Evolutionary conservation across 148 eudicot genomes (phyloP), one percentile per base, ranked within the genome.

Genomic region (Amaranthus hypochondriacus): DNA sequence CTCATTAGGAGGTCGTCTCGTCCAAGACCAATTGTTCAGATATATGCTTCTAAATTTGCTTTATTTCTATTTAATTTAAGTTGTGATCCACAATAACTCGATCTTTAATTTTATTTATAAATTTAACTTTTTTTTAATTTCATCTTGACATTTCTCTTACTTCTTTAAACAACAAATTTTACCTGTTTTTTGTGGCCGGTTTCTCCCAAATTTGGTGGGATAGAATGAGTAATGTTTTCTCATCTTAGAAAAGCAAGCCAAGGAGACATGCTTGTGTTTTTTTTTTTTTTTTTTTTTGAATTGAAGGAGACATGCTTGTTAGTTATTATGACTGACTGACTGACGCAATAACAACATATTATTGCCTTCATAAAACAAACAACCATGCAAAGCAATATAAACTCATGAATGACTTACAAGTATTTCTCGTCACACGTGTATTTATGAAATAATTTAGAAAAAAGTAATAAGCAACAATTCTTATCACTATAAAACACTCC

Each of bases 371-470:
- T 56, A 53, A 57, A 48, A 60, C 63, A 60, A 15, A 3, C 69
- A 48, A 62, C 8, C 58, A 57, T 13, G 14, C 18, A 10, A 57
- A 13, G 21, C 64, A 61, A 5, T 21, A 68, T 18, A 18, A 43
- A 14, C 10, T 64, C 63, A 48, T 53, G 18, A 43, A 63, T n/a
- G 42, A 59, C 51, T 61, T 18, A 13, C 50, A 48, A 76, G 74
- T 76, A 52, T 62, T 61, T 62, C 9, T 61, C 70, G 47, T 55
- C 79, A 70, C 74, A 70, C 74, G 79, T 76, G 79, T 70, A 76
- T n/a, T 15, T 59, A 44, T 46, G 5, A 39, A 55, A 15, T 6
- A 71, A 48, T 5, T 3, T 0, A 4, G 51, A 64, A 51, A 44
- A 7, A 61, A 64, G 14, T 49, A 7, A 51, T 46, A 64, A 64